These are phyloP conservation scores for Spergularia azorica DNA, from an alignment of 179 eudicot genomes.

Conservation along the genomic window DNA sequence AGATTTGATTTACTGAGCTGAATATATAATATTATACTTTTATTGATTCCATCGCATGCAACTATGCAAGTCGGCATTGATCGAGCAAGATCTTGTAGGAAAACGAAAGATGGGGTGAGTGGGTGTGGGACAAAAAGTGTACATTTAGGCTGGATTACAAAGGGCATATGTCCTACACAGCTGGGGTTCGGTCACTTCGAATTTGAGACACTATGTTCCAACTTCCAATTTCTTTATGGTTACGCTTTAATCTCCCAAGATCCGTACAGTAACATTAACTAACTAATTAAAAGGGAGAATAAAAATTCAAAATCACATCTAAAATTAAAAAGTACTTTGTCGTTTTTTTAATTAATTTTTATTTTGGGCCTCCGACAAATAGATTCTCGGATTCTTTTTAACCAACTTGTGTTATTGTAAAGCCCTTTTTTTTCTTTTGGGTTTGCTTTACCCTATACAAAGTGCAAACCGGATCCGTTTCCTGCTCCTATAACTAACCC, in stretches of 20 bases:
- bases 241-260: neutral
- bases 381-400: neutral
- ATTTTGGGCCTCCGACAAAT: neutral
- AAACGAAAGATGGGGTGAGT: neutral
- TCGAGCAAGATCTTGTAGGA: neutral
- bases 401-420: neutral
- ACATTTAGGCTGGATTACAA: conserved; percentile 14
- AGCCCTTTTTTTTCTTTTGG: too few species aligned
- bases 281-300: too few species aligned
- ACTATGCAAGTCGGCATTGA: neutral
- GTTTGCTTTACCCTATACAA: neutral
- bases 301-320: too few species aligned
- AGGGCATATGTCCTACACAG: conserved; percentile 13
- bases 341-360: too few species aligned
- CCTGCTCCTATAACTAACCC: neutral
- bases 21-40: too few species aligned
- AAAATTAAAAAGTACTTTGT: neutral
- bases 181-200: conserved; percentile 21
- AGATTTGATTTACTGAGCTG: too few species aligned
- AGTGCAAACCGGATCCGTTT: neutral
- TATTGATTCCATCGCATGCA: too few species aligned
- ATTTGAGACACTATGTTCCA: neutral
- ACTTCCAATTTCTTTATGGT: neutral
- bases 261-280: conserved; percentile 5
- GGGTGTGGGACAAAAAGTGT: neutral